Evolutionary conservation across 140 eudicot genomes (phyloP), one percentile per base, ranked within the genome.

Genomic region (Cichorium intybus): DNA sequence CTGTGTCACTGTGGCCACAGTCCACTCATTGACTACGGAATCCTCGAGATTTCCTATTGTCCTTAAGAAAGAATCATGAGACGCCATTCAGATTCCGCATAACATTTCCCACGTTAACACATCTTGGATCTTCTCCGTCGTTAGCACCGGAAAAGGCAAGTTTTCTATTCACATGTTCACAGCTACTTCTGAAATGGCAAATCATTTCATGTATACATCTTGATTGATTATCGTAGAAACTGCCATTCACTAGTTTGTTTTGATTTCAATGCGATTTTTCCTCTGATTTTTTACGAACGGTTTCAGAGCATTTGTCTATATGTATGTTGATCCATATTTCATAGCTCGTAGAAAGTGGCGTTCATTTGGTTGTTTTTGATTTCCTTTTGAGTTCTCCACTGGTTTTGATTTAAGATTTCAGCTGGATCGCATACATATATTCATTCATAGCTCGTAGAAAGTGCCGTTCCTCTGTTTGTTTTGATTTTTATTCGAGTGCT

Each of bases 81-180:
- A 48, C 58, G 20, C 53, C 43, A 17, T 50, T 51, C 70, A 51
- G 70, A 62, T 71, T 71, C 76, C 21, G 26, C 60, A 16, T 20
- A 24, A 18, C 10, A 6, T 63, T 48, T 37, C 20, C 9, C 54
- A 48, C 24, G 14, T 48, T 18, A 31, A 12, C 63, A 12, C 63
- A 21, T 37, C 34, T 52, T 43, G 31, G 50, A 72, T 72, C 77
- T 51, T 62, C 77, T 11, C 49, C 70, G 27, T 39, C 68, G 33
- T 24, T 10, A 20, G 50, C 14, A 71, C 54, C 63, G 58, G 31
- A 18, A 70, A n/a, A 49, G 69, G 69, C 49, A 18, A 50, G 10
- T 49, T 70, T 11, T 2, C 51, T 23, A 9, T 29, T 45, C 0
- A 69, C 48, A 46, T 29, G 56, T 31, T 60, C 54, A 22, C 55